Base-by-base conservation (phyloP, 768 basidiomycete genomes). In the Lactarius trivialis region DNA sequence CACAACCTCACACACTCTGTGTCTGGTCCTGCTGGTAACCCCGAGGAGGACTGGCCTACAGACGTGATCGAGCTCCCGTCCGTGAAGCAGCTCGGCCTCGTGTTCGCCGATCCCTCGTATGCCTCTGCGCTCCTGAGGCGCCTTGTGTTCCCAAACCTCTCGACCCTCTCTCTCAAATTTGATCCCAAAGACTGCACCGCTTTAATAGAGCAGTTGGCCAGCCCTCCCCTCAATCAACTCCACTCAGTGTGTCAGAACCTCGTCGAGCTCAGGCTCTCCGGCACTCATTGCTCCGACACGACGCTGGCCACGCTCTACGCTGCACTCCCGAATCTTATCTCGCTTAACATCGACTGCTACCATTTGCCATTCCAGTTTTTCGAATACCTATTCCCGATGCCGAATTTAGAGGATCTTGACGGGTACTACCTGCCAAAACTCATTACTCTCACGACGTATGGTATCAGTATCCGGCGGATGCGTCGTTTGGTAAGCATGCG, bases 11-110 rank as follows among this genome's bases (percentile, higher is more conserved):
- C 76, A 3, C 74, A 91, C 9, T 77, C 75, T 39, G 68, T 76
- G 51, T 87, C 88, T 11, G 85, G 88, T 0, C 86, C 89, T 14
- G 69, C 73, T 2, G 79, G 75, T 37, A 62, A 69, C 17, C 75
- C 76, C 9, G 67, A 72, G 8, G 43, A 5, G 11, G 71, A 74
- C 11, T 81, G 79, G 79, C 32, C 72, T 1, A 34, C 34, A 19
- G 67, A 64, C 58, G 51, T 68, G 39, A 58, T 61, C 56, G 67
- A 65, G 28, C 68, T 72, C 9, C 66, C 61, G 7, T 67, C 66
- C 1, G 67, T 77, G 30, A 55, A 54, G 21, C 66, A 71, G 59
- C 73, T 76, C 63, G 65, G 70, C 33, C 70, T 77, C 60, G 71
- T 72, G 49, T 75, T 70, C 63, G 58, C 70, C 59, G 67, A 71